phyloP scores from a whole-genome alignment of 139 green algal genomes.

The Picochlorum sp. region DNA sequence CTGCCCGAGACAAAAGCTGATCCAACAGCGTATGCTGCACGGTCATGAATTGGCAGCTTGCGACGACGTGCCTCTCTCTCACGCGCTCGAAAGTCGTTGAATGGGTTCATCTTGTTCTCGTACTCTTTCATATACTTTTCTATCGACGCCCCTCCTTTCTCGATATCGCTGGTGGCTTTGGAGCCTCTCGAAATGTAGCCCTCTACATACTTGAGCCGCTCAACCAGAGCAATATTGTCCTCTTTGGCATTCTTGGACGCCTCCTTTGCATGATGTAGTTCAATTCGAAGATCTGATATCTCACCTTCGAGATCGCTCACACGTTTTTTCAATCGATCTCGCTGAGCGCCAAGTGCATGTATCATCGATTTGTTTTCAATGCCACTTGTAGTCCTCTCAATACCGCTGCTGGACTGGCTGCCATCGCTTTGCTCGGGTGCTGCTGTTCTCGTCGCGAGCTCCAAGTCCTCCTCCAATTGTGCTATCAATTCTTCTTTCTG shows the following conservation, averaged over 20 bases:
- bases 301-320: slow-evolving; percentile 69
- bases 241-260: slow-evolving; percentile 37
- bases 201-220: slow-evolving; percentile 77
- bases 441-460: slow-evolving; percentile 21
- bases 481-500: slow-evolving; percentile 37
- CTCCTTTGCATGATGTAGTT: slow-evolving; percentile 23
- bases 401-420: slow-evolving; percentile 1
- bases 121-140: slow-evolving; percentile 75
- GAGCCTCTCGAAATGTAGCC: background rate
- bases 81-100: slow-evolving; percentile 44
- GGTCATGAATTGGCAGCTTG: slow-evolving; percentile 19
- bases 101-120: slow-evolving; percentile 83
- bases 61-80: slow-evolving; percentile 24
- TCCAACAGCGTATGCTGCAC: slow-evolving; percentile 22
- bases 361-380: slow-evolving; percentile 50
- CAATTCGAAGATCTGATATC: slow-evolving; percentile 13
- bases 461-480: slow-evolving; percentile 57
- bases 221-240: slow-evolving; percentile 87
- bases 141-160: slow-evolving; percentile 56
- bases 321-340: slow-evolving; percentile 62
- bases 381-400: background rate
- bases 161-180: slow-evolving; percentile 37
- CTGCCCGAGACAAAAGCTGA: slow-evolving; percentile 32
- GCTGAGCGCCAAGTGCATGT: slow-evolving; percentile 65
- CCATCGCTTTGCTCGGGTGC: background rate